Base-by-base conservation (phyloP, 2,329 filamentous ascomycete species). In the Mycogone perniciosa region DNA sequence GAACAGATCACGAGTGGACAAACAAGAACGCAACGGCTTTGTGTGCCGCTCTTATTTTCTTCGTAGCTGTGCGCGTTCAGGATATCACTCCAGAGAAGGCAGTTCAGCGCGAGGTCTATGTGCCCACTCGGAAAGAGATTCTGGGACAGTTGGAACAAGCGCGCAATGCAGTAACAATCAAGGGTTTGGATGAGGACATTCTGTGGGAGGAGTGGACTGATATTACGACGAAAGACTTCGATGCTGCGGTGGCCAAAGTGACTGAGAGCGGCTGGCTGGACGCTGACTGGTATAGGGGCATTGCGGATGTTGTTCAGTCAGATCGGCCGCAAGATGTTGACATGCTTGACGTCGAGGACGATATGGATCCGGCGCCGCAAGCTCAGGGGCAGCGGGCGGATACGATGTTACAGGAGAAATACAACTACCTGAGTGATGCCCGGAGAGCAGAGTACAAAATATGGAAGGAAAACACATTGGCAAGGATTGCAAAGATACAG, bases 371-470 rank as follows among this genome's bases (percentile, higher is more conserved):
- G 3, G 56, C 54, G 26, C 56, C 61, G 54, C 71, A 66, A 52
- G 62, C 69, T 35, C 70, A 75, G 51, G 63, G 75, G 30, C 68
- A 81, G 66, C 65, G 75, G 51, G 70, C 75, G 7, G 80, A 82
- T 56, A 86, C 83, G 2, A 90, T 90, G 86, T 81, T 91, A 59
- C 86, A 90, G 65, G 82, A 85, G 56, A 77, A 79, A 43, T 84
- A 87, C 60, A 85, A 90, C 60, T 88, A 84, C 60, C 66, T 91
- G 59, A 84, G 82, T 55, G 80, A 84, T 44, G 71, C 76, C 54
- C 81, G 80, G 57, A 75, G 76, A 58, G 72, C 71, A 38, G 81
- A 85, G 8, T 90, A 83, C 62, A 70, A 64, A 41, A 65, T 64
- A 13, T 93, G 88, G 88, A 84, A 84, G 65, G 72, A 74, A 4